These are phyloP conservation scores for Dendrobium huoshanense DNA, from an alignment of 106 monocot species.

Conservation along the genomic window DNA sequence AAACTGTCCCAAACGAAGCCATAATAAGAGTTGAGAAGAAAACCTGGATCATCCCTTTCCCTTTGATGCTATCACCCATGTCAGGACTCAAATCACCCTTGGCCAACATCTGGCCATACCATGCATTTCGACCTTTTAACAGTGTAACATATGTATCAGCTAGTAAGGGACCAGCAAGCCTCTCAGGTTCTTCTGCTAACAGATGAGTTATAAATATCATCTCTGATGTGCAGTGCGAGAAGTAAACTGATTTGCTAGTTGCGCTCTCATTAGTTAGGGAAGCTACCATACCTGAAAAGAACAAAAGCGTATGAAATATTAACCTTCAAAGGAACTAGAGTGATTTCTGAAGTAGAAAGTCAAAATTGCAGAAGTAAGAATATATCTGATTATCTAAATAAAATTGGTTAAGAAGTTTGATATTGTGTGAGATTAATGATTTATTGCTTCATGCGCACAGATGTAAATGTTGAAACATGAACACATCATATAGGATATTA, in stretches of 20 bases:
- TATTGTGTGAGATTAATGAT: no score
- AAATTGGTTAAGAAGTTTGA: background rate
- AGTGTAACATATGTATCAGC: constrained; percentile 94
- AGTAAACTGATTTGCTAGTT: constrained; percentile 93
- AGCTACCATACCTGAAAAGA: constrained; percentile 79
- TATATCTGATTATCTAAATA: background rate
- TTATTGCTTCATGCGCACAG: no score
- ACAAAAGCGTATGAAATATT: background rate
- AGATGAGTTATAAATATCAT: constrained; percentile 98
- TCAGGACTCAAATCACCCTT: constrained; percentile 77
- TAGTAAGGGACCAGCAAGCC: constrained; percentile 86
- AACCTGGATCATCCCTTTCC: constrained; percentile 99
- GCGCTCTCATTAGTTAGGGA: constrained; percentile 96
- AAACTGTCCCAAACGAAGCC: no score
- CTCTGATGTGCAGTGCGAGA: constrained; percentile 94
- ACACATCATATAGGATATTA: no score
- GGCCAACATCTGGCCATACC: constrained; percentile 94
- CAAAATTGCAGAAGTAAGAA: background rate
- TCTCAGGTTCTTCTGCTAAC: constrained; percentile 84
- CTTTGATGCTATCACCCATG: constrained; percentile 98
- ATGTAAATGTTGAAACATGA: no score
- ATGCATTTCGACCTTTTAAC: constrained; percentile 93
- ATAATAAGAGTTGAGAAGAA: background rate
- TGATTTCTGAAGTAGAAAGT: background rate
- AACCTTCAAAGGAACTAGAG: background rate